phyloP scores from a whole-genome alignment of 768 basidiomycete genomes.

The Holtermannia corniformis region DNA sequence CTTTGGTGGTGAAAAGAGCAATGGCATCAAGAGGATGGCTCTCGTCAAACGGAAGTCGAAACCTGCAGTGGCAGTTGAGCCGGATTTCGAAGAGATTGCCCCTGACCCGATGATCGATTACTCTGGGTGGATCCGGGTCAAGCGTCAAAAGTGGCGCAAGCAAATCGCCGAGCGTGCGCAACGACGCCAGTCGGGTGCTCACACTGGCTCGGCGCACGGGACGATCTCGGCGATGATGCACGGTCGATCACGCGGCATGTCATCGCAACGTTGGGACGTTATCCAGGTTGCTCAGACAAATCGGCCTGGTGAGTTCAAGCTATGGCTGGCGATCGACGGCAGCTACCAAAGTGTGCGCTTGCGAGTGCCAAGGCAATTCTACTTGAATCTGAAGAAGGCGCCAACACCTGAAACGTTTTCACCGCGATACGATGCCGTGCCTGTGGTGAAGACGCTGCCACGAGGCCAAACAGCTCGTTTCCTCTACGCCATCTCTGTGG shows the following conservation, averaged over 20 bases:
- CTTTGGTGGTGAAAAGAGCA: slow-evolving; percentile 28
- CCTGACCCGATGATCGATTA: slow-evolving; percentile 63
- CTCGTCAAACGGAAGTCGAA: slow-evolving; percentile 10
- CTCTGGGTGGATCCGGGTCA: slow-evolving; percentile 63
- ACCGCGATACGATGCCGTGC: slow-evolving; percentile 60
- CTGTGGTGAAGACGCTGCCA: slow-evolving; percentile 68
- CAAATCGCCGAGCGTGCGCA: slow-evolving; percentile 46
- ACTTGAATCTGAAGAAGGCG: slow-evolving; percentile 72
- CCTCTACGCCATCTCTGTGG: slow-evolving; percentile 71
- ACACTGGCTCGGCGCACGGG: slow-evolving; percentile 42
- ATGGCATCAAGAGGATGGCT: slow-evolving; percentile 6
- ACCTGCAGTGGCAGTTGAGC: slow-evolving; percentile 43
- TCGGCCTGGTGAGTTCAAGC: slow-evolving; percentile 66
- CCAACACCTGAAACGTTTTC: slow-evolving; percentile 60
- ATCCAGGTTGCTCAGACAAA: slow-evolving; percentile 69
- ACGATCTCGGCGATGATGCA: slow-evolving; percentile 63
- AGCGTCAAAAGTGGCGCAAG: slow-evolving; percentile 68
- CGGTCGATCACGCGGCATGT: slow-evolving; percentile 46
- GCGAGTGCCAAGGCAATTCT: slow-evolving; percentile 83
- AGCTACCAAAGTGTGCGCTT: slow-evolving; percentile 71
- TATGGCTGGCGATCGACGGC: slow-evolving; percentile 79
- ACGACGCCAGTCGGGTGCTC: slow-evolving; percentile 17
- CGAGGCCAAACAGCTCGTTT: slow-evolving; percentile 65
- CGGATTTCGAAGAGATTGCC: slow-evolving; percentile 45
- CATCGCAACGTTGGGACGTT: slow-evolving; percentile 76